Evolutionary conservation across 805 yeast species (phyloP), one percentile per base, ranked within the genome.

Genomic region (Teunomyces lycoperdinae): DNA sequence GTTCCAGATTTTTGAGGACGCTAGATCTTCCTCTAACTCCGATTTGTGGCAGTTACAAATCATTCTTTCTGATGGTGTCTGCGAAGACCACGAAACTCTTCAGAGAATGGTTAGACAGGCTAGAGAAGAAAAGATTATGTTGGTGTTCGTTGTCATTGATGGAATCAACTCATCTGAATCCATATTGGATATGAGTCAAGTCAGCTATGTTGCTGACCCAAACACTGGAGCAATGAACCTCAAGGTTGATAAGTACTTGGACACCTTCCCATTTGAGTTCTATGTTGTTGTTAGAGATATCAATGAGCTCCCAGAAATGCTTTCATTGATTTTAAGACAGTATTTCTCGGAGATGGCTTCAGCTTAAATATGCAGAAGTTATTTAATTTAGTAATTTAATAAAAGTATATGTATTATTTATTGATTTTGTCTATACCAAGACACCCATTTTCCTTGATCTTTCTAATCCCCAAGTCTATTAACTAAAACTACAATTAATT

Each of bases 1-100:
- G 3, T 76, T 94, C 49, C 76, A 78, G 45, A 78, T 89, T 32
- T 92, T 94, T 65, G 81, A 78, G 43, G 81, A 81, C 50, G 81
- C 86, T 3, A 61, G 76, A 40, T 62, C 73, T 3, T 61, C 73
- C 0, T 67, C 73, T 9, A 69, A 66, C 54, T 60, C 72, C 35
- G 96, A 89, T 51, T 76, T 89, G 62, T 94, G 98, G 97, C 96
- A 89, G 68, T 75, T 94, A 54, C 89, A 95, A 64, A 89, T 94
- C 48, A 86, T 94, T 50, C 77, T 94, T 29, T 89, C 97, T 1
- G 99, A 94, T 71, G 99, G 99, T 68, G 89, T 94, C 42, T 90
- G 97, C 63, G 99, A 94, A 66, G 95, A 91, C 64, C 99, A 94
- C 64, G 90, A 78, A 28, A 81, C 86, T 0, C 74, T 94, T 43